These are phyloP conservation scores for Albizia julibrissin DNA, from an alignment of 306 rosid genomes.

Conservation along the genomic window DNA sequence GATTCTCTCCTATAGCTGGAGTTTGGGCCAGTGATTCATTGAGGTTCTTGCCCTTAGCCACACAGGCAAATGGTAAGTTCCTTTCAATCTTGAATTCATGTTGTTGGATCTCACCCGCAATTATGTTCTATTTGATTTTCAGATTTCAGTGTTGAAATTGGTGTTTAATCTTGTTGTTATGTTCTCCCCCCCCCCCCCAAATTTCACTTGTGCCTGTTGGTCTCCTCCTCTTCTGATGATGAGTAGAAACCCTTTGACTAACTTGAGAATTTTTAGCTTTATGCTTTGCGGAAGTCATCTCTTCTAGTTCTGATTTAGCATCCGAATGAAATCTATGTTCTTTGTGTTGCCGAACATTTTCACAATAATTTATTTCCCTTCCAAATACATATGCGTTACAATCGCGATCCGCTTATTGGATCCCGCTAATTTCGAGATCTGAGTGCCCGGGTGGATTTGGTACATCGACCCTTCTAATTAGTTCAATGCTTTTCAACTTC, in stretches of 20 bases:
- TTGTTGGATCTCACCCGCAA: not conserved
- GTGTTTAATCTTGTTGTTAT: not conserved
- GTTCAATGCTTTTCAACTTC: not conserved
- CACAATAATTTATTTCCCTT: not conserved
- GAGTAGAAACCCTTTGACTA: not conserved
- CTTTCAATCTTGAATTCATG: not conserved
- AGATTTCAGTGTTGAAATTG: not conserved
- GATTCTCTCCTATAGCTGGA: not conserved
- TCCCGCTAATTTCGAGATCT: not conserved
- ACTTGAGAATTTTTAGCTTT: not conserved
- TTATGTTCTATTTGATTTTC: not conserved
- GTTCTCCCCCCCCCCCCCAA: not conserved
- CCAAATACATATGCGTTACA: not conserved
- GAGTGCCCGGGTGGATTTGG: not conserved
- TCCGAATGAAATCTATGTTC: not conserved
- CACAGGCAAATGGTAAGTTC: conserved; percentile 1
- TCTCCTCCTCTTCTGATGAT: not conserved
- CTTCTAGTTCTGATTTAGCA: not conserved
- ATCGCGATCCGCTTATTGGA: not conserved
- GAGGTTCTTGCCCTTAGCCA: not conserved
- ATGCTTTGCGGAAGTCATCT: not conserved
- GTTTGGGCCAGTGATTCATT: not conserved
- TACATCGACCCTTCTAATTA: not conserved
- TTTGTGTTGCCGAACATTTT: not conserved
- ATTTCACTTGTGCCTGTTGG: not conserved